Percentiles rank a stretch among this genome's conserved stretches.
Evolutionary conservation across 495 filamentous ascomycete genomes (phyloP).

Genomic region (Xylaria sp.): DNA sequence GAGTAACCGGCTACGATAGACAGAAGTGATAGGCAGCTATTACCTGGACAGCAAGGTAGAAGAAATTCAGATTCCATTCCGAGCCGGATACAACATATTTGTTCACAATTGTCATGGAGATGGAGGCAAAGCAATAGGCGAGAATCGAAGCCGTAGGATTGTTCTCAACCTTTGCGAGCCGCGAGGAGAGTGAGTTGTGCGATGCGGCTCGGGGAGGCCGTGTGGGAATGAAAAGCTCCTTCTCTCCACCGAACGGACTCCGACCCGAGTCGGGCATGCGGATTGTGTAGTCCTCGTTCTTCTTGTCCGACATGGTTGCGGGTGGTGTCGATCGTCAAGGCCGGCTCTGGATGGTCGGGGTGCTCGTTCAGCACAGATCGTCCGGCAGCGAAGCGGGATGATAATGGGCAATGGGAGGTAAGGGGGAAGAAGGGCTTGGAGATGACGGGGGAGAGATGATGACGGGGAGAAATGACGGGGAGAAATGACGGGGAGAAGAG

Average conservation of each 20-base stretch:
- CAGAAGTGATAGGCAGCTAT: conserved; percentile 34
- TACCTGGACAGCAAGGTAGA: conserved; percentile 93
- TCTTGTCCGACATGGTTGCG: conserved; percentile 71
- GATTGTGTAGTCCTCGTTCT: conserved; percentile 78
- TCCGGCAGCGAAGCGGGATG: neutral
- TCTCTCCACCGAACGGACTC: conserved; percentile 58
- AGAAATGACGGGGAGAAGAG: too few relatives aligned
- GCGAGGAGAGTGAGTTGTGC: conserved; percentile 28
- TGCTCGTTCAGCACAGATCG: neutral
- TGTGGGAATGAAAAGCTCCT: conserved; percentile 56
- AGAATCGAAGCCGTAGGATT: conserved; percentile 82
- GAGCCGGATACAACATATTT: conserved; percentile 95
- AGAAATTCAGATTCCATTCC: conserved; percentile 96
- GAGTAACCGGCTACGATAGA: conserved; percentile 27
- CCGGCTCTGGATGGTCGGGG: neutral
- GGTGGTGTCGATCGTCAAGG: conserved; percentile 12
- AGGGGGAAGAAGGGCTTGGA: neutral
- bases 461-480: too few relatives aligned
- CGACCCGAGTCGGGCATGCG: conserved; percentile 66
- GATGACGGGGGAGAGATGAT: neutral
- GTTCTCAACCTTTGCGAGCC: conserved; percentile 62
- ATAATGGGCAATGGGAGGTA: neutral
- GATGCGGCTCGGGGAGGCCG: conserved; percentile 35
- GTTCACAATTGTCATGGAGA: conserved; percentile 98
- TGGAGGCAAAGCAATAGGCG: conserved; percentile 92